Base-by-base conservation (phyloP, 2,329 filamentous ascomycete genomes). In the Penicillium sp. region DNA sequence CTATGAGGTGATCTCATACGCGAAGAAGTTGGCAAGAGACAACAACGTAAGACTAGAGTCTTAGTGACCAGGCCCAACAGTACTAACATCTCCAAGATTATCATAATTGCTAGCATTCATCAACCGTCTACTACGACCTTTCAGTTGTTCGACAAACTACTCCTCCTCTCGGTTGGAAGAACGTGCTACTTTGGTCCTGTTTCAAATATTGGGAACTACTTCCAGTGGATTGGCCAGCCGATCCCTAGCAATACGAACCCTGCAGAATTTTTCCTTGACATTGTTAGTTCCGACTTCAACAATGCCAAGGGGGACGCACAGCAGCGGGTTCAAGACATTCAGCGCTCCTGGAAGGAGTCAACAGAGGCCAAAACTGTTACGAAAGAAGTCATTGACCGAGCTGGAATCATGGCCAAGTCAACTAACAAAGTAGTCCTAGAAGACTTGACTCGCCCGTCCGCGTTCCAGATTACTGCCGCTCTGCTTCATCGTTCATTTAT, bases 121-220 rank as follows among this genome's bases (percentile, higher is more conserved):
- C 88, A 94, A 58, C 88, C 88, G 0, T 91, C 86, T 0, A 86
- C 86, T 0, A 77, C 81, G 0, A 90, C 85, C 0, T 94, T 88
- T 54, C 76, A 83, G 47, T 77, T 89, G 9, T 94, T 94, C 52
- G 87, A 94, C 60, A 87, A 86, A 59, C 70, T 94, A 0, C 69
- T 87, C 25, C 74, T 94, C 1, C 73, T 94, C 0, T 89, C 86
- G 0, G 70, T 69, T 3, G 87, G 87, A 13, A 78, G 75, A 40
- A 79, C 82, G 1, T 83, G 83, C 49, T 94, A 89, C 64, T 87
- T 84, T 48, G 88, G 87, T 0, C 69, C 79, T 0, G 69, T 87
- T 1, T 47, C 62, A 6, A 67, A 69, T 2, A 74, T 87, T 3
- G 68, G 74, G n/a, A 51, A 68, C 3, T 86, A 90, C 63, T 90